Evolutionary conservation across 1,284 basidiomycete genomes (phyloP).

Genomic region (Boletus semigastroideus): DNA sequence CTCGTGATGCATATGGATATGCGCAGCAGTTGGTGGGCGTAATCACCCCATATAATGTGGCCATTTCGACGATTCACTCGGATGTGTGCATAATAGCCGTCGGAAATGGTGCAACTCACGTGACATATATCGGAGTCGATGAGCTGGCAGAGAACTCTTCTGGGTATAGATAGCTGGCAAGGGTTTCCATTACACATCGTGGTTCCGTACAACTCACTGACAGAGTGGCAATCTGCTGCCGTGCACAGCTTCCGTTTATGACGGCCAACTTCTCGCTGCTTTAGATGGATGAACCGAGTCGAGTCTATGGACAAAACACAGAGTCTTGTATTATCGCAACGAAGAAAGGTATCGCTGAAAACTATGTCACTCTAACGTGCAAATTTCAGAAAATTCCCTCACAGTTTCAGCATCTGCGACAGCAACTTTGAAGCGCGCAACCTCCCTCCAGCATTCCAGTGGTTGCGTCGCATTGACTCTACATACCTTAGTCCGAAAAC

Average conservation of each 20-base stretch:
- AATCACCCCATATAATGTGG: conserved; percentile 15
- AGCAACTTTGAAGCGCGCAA: conserved; percentile 68
- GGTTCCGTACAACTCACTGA: background rate
- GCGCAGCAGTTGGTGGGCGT: conserved; percentile 23
- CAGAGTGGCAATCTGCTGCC: background rate
- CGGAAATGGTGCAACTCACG: background rate
- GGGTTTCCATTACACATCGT: background rate
- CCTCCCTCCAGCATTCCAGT: conserved; percentile 78
- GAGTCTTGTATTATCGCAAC: conserved; percentile 20
- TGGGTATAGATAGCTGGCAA: background rate
- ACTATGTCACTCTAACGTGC: conserved; percentile 12
- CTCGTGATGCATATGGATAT: conserved; percentile 27
- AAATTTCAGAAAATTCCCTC: conserved; percentile 16
- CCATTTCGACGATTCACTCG: background rate
- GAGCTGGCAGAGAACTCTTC: background rate
- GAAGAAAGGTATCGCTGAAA: conserved; percentile 30
- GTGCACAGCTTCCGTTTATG: conserved; percentile 1
- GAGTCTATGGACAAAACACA: background rate
- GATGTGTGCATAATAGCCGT: conserved; percentile 4
- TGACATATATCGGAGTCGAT: background rate
- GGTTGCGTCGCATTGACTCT: conserved; percentile 62
- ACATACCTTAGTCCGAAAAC: conserved; percentile 3
- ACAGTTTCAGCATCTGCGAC: conserved; percentile 69
- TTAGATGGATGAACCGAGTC: too few relatives aligned
- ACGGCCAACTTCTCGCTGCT: too few relatives aligned